Evolutionary conservation across 1,284 basidiomycete species (phyloP).

Genomic region (Xerocomus amazonicus): DNA sequence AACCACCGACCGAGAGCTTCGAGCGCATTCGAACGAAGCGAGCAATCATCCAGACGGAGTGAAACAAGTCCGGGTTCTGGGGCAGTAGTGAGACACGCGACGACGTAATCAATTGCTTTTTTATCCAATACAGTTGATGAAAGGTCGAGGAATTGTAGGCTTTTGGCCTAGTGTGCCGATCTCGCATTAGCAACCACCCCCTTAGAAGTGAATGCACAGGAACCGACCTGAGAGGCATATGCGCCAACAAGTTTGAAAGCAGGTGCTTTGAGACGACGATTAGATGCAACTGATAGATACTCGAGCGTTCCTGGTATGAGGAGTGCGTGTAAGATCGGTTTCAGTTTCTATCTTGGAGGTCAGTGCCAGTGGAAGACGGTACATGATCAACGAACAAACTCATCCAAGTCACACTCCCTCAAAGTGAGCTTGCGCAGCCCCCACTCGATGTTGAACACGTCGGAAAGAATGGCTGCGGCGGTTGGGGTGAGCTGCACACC

Average conservation of each 20-base stretch:
- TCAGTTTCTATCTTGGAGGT: constrained; percentile 56
- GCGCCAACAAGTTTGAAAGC: constrained; percentile 83
- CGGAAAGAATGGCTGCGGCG: constrained; percentile 77
- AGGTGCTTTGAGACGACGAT: constrained; percentile 72
- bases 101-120: constrained; percentile 78
- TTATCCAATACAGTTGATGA: constrained; percentile 88
- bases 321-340: constrained; percentile 87
- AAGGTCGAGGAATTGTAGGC: constrained; percentile 81
- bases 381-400: constrained; percentile 48
- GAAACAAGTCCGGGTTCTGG: constrained; percentile 66
- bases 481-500: constrained; percentile 70
- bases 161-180: constrained; percentile 52
- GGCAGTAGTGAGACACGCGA: constrained; percentile 59
- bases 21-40: constrained; percentile 65
- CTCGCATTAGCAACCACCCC: constrained; percentile 1
- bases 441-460: constrained; percentile 88
- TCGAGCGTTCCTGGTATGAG: constrained; percentile 82
- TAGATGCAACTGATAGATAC: constrained; percentile 84
- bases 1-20: constrained; percentile 70
- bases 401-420: constrained; percentile 78
- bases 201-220: neutral
- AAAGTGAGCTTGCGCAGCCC: constrained; percentile 79
- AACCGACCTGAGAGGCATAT: constrained; percentile 52
- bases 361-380: constrained; percentile 7
- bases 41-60: constrained; percentile 80